Evolutionary conservation across 2,329 filamentous ascomycete genomes (phyloP), one percentile per base, ranked within the genome.

Genomic region (Colletotrichum plurivorum): DNA sequence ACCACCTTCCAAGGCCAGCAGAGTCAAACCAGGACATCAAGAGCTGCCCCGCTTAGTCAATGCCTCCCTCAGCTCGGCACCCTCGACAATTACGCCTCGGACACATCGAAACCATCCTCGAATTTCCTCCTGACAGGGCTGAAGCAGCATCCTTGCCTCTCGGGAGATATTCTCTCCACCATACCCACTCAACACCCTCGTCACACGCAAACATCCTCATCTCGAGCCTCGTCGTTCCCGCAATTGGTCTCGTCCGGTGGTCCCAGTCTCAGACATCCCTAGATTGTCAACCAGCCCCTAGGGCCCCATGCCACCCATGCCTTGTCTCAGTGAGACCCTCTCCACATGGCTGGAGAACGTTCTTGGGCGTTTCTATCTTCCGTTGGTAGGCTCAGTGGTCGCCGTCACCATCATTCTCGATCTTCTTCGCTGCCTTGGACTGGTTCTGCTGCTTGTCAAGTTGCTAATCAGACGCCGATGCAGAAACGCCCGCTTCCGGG

Each of bases 401-500:
- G 48, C n/a, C 31, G 18, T 59, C 18, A 59, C 55, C 22, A 49
- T 49, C 16, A 43, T 51, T 25, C n/a, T 61, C 13, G 43, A 56
- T 45, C 46, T 2, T 22, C 39, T 43, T 54, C 43, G 63, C 22
- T 73, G 51, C 41, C 10, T 55, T 31, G 25, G 7, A 12, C 31
- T 48, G 36, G 9, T 62, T 10, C 22, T 66, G 22, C 22, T 55
- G 39, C 62, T 65, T 70, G 74, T 61, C 16, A 53, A 27, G 22
- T 52, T 75, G 74, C 80, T 80, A 70, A 74, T 66, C 58, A 60
- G 69, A 61, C 52, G 39, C 41, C 54, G 25, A 45, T 65, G 18
- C 72, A 89, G 87, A 75, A 88, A 87, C 81, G 87, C 87, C 76
- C 86, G 88, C 71, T 87, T 89, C 75, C 85, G 88, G 78, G 86